These are phyloP conservation scores for Fusarium pseudoanthophilum DNA, from an alignment of 2,329 filamentous ascomycete genomes.

Conservation along the genomic window DNA sequence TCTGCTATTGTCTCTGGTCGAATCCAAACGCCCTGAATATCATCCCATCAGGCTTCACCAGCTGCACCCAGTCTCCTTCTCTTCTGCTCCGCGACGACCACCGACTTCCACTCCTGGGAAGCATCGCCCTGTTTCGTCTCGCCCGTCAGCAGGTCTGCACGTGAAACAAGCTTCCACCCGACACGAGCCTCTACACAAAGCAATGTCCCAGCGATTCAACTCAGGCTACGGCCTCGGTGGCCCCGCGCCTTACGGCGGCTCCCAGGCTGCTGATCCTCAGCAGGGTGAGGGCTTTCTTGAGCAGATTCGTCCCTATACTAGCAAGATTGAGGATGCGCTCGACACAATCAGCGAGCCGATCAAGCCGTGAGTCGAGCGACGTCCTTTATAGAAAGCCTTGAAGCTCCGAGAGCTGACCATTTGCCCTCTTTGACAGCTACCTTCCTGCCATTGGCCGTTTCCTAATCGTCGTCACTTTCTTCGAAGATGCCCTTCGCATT, in stretches of 20 bases:
- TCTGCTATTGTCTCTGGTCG: constrained; percentile 15
- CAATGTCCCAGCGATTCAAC: constrained; percentile 66
- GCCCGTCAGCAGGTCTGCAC: constrained; percentile 45
- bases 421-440: constrained; percentile 67
- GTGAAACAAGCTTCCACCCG: constrained; percentile 26
- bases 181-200: constrained; percentile 12
- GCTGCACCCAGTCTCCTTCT: constrained; percentile 7
- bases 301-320: constrained; percentile 91
- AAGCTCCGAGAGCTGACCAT: constrained; percentile 29
- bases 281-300: constrained; percentile 75
- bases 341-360: constrained; percentile 89
- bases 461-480: constrained; percentile 96
- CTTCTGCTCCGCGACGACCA: constrained; percentile 8
- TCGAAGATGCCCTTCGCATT: constrained; percentile 96
- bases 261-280: constrained; percentile 64
- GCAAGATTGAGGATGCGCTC: constrained; percentile 96
- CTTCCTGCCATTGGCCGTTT: constrained; percentile 96
- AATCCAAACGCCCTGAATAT: constrained; percentile 14
- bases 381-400: constrained; percentile 3
- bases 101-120: neutral
- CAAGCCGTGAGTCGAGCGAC: constrained; percentile 76
- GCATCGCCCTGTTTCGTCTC: constrained; percentile 24
- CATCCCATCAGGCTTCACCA: constrained; percentile 21
- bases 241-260: constrained; percentile 73
- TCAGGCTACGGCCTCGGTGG: constrained; percentile 86